Evolutionary conservation across 257 asterid species (phyloP).

Genomic region (Solanum ahanhuiri): DNA sequence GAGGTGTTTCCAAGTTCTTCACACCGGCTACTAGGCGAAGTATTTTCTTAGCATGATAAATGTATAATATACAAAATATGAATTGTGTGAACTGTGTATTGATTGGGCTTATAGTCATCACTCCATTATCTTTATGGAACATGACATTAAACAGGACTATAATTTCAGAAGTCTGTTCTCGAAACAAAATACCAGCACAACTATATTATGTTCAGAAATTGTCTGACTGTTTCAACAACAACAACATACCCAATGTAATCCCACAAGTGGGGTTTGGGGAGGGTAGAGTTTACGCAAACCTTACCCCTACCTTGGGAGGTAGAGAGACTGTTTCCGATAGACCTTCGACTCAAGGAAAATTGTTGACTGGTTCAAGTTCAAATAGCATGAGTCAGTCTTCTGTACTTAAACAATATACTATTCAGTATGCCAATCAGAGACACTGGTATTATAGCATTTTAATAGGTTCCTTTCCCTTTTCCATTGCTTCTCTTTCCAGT

Average conservation of each 20-base stretch:
- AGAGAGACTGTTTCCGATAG: background rate
- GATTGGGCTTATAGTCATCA: background rate
- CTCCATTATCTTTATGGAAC: background rate
- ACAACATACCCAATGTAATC: background rate
- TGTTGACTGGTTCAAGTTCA: background rate
- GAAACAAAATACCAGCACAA: background rate
- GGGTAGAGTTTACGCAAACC: background rate
- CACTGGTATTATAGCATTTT: background rate
- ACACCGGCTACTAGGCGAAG: conserved; percentile 15
- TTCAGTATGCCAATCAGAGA: background rate
- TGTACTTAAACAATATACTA: background rate
- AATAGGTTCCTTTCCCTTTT: background rate
- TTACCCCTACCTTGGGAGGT: background rate
- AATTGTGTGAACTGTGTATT: background rate
- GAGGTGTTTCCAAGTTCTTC: conserved; percentile 27
- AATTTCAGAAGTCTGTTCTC: background rate
- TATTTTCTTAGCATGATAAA: background rate
- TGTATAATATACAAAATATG: background rate
- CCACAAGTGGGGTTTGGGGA: background rate
- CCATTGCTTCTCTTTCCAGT: background rate
- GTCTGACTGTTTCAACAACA: background rate
- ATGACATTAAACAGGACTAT: background rate
- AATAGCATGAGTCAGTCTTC: background rate
- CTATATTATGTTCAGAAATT: background rate
- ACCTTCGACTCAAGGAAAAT: background rate